A percentile compares a stretch with the other conserved stretches of the same genome.
phyloP scores from a whole-genome alignment of 306 rosid genomes.

The Citrullus mucosospermus region DNA sequence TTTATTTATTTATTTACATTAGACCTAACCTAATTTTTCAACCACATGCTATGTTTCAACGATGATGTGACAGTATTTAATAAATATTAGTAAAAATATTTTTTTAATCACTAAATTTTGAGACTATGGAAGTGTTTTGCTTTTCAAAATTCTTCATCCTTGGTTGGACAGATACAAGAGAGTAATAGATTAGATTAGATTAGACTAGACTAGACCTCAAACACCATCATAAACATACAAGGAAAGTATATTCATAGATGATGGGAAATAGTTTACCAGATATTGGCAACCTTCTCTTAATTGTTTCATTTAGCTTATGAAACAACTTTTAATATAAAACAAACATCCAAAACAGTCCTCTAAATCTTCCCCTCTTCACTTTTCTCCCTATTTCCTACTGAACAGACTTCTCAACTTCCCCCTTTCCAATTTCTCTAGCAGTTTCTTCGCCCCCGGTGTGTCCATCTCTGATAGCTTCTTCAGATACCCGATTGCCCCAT shows the following conservation, averaged over 20 bases:
- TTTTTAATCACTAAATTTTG: too few species aligned
- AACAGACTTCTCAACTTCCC: conserved; percentile 82
- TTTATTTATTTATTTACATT: too few species aligned
- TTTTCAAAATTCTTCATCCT: neutral
- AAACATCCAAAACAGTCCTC: neutral
- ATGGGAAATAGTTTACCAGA: neutral
- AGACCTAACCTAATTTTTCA: too few species aligned
- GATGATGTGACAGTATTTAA: too few species aligned
- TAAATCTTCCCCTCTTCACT: neutral
- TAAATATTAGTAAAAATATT: too few species aligned
- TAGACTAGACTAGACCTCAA: too few species aligned
- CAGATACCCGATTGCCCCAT: conserved; percentile 91
- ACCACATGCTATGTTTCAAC: too few species aligned
- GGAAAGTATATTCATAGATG: neutral
- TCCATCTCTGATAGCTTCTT: conserved; percentile 94
- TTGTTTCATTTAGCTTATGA: conserved; percentile 7
- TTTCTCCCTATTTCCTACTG: conserved; percentile 29
- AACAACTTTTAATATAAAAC: neutral
- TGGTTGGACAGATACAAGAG: neutral
- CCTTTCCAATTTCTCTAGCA: conserved; percentile 76
- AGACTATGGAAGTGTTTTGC: too few species aligned
- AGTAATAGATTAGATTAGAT: neutral
- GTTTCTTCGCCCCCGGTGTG: conserved; percentile 75
- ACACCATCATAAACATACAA: neutral
- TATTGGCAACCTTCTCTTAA: neutral